Conservation (phyloP, 164 flowering plant genomes). For the Hamamelis virginiana region DNA sequence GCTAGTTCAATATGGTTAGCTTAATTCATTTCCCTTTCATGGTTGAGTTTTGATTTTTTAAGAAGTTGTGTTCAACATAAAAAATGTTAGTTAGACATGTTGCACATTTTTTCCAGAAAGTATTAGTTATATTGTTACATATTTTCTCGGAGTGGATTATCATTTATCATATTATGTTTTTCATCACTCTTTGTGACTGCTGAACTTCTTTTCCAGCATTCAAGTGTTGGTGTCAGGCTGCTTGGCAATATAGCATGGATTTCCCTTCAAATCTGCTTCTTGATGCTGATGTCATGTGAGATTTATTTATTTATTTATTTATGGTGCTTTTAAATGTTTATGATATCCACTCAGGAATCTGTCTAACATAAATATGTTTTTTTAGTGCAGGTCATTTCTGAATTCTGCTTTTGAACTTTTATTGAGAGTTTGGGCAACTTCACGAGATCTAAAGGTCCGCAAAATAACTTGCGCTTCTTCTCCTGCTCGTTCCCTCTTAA, state of each 20-base stretch:
- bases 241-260: constrained; percentile 59
- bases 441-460: constrained; percentile 84
- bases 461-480: not conserved
- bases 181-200: not conserved
- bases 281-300: constrained; percentile 89
- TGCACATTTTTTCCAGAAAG: not conserved
- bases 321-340: not conserved
- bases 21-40: too few species aligned
- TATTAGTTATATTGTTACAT: too few species aligned
- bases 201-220: constrained; percentile 57
- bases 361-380: constrained; percentile 12
- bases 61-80: not conserved
- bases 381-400: constrained; percentile 78
- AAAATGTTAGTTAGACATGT: not conserved
- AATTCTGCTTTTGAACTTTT: constrained; percentile 97
- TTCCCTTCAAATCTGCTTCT: constrained; percentile 53
- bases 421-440: constrained; percentile 90
- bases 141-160: not conserved
- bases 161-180: not conserved
- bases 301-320: constrained; percentile 12
- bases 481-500: not conserved
- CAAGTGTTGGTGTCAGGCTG: constrained; percentile 98
- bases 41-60: too few species aligned
- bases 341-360: not conserved
- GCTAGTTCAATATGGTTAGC: too few species aligned